Percentiles rank a stretch among this genome's conserved stretches.
These are phyloP conservation scores for Termitomyces sp. DNA, from an alignment of 768 basidiomycete species.

Conservation along the genomic window DNA sequence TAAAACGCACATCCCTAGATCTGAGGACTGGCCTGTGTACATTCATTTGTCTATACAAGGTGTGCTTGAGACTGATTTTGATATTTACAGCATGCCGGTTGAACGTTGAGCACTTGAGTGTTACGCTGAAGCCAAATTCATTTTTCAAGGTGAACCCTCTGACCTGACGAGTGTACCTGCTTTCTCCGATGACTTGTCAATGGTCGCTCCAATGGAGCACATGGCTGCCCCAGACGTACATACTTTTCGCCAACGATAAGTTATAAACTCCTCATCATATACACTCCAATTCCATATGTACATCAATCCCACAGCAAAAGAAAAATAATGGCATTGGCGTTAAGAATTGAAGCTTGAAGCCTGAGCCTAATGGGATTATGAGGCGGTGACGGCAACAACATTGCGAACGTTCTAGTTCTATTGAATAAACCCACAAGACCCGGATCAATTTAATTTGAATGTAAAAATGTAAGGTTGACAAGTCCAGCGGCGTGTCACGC, in stretches of 20 bases:
- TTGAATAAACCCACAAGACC: too few species aligned
- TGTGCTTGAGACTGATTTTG: background rate
- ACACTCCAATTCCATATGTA: background rate
- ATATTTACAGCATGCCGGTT: slow-evolving; percentile 65
- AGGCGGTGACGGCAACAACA: background rate
- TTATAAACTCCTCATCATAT: background rate
- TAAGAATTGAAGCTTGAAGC: background rate
- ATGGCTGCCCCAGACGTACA: background rate
- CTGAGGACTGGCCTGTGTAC: slow-evolving; percentile 87
- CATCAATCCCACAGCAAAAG: background rate
- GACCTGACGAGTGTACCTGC: slow-evolving; percentile 63
- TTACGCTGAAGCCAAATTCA: slow-evolving; percentile 74
- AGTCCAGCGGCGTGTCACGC: background rate
- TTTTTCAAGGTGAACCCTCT: slow-evolving; percentile 86
- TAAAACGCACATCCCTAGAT: slow-evolving; percentile 76
- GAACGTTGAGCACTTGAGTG: slow-evolving; percentile 69
- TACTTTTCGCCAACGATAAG: background rate
- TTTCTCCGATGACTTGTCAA: slow-evolving; percentile 29
- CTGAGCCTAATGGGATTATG: background rate
- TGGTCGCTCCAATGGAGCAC: slow-evolving; percentile 7
- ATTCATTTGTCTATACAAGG: background rate
- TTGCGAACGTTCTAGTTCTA: too few species aligned
- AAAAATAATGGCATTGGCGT: background rate
- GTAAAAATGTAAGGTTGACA: too few species aligned
- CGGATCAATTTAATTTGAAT: too few species aligned